These are phyloP conservation scores for Sugiyamaella neomexicana DNA, from an alignment of 1,139 yeast genomes.

Conservation along the genomic window DNA sequence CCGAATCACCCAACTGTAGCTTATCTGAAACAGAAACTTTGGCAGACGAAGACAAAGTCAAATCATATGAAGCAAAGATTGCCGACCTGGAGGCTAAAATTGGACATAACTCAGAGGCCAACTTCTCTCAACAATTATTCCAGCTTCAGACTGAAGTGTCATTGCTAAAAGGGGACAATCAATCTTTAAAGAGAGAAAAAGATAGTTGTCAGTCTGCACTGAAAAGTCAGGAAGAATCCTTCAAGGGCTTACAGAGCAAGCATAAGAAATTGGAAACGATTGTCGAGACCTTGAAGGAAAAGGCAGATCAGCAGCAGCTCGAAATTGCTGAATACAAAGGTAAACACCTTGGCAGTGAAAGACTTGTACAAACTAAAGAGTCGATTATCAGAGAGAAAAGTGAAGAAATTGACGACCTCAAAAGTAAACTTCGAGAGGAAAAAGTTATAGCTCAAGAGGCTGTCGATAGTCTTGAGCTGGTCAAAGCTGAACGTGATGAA, in stretches of 20 bases:
- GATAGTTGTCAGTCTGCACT: slow-evolving; percentile 26
- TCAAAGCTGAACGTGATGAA: slow-evolving; percentile 33
- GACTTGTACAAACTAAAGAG: slow-evolving; percentile 25
- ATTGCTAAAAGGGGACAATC: slow-evolving; percentile 29
- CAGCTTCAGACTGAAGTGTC: slow-evolving; percentile 32
- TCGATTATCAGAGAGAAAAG: slow-evolving; percentile 17
- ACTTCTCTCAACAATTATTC: slow-evolving; percentile 21
- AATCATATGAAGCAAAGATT: slow-evolving; percentile 25
- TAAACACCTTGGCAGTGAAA: slow-evolving; percentile 23
- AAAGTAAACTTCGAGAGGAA: slow-evolving; percentile 13
- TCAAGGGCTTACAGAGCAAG: slow-evolving; percentile 23
- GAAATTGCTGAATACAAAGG: slow-evolving; percentile 26
- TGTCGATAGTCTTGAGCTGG: slow-evolving; percentile 26
- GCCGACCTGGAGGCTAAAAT: slow-evolving; percentile 27
- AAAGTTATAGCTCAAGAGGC: slow-evolving; percentile 21
- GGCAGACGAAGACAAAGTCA: slow-evolving; percentile 19
- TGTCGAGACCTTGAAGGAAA: slow-evolving; percentile 18
- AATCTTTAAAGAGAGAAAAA: slow-evolving; percentile 27
- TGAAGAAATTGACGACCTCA: slow-evolving; percentile 23
- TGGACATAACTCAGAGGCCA: slow-evolving; percentile 13
- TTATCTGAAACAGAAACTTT: slow-evolving; percentile 23
- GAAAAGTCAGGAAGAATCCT: slow-evolving; percentile 27
- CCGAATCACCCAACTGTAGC: slow-evolving; percentile 17
- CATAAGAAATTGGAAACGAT: slow-evolving; percentile 23
- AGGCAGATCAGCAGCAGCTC: slow-evolving; percentile 24